Evolutionary conservation across 78 protist species (phyloP).

Genomic region (Andalucia godoyi): DNA sequence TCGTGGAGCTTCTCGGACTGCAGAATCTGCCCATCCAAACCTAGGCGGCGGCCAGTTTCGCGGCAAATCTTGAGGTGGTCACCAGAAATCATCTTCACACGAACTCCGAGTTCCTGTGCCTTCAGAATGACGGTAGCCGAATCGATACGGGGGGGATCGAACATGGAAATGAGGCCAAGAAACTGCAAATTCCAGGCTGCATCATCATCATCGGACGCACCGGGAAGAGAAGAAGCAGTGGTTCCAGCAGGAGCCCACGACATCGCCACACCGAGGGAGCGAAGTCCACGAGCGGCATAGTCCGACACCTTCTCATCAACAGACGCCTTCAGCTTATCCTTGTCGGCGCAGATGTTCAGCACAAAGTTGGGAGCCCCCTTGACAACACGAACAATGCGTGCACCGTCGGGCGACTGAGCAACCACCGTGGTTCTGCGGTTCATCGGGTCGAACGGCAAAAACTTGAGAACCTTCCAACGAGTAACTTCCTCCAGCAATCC

Average conservation of each 20-base stretch:
- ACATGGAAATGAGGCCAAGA: constrained; percentile 63
- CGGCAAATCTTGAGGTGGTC: constrained; percentile 75
- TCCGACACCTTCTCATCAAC: constrained; percentile 32
- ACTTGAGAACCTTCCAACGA: not conserved
- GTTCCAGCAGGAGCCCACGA: too few species aligned
- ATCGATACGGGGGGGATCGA: constrained; percentile 84
- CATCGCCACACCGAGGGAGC: constrained; percentile 56
- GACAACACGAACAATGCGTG: constrained; percentile 15
- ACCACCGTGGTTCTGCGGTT: constrained; percentile 30
- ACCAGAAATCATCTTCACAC: constrained; percentile 86
- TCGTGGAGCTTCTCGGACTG: constrained; percentile 27
- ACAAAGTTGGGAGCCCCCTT: constrained; percentile 78
- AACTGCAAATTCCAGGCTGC: constrained; percentile 51
- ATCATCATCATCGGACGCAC: not conserved
- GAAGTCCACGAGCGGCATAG: constrained; percentile 58
- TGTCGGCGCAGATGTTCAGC: constrained; percentile 22
- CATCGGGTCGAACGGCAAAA: constrained; percentile 69
- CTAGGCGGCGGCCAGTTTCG: constrained; percentile 67
- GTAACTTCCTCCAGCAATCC: too few species aligned
- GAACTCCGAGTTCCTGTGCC: constrained; percentile 50
- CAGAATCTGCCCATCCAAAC: constrained; percentile 47
- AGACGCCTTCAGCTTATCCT: constrained; percentile 15
- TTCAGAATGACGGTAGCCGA: constrained; percentile 46
- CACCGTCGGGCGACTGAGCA: constrained; percentile 26
- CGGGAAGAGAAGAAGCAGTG: too few species aligned